Evolutionary conservation across 257 asterid genomes (phyloP).

Genomic region (Fraxinus cuspidata): DNA sequence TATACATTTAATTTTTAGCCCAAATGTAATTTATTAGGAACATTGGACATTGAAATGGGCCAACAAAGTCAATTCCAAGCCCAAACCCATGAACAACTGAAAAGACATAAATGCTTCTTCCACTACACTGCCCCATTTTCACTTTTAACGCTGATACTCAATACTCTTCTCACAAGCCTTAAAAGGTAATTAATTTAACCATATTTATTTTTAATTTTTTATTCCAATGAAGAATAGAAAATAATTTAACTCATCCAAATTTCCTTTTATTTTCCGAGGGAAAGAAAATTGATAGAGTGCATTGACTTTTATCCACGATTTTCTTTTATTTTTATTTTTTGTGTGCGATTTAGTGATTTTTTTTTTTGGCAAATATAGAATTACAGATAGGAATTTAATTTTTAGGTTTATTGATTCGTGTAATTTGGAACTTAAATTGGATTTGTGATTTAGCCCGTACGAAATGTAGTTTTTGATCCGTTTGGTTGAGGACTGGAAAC

Average conservation of each 20-base stretch:
- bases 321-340: not conserved
- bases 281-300: not conserved
- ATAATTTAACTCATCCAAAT: not conserved
- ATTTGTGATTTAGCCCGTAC: not conserved
- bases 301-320: not conserved
- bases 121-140: not conserved
- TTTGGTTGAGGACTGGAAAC: not conserved
- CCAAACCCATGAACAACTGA: not conserved
- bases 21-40: too few species aligned
- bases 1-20: too few species aligned
- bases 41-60: too few species aligned
- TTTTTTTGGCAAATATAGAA: not conserved
- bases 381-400: not conserved
- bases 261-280: not conserved
- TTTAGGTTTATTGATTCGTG: not conserved
- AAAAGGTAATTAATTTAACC: not conserved
- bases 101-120: not conserved
- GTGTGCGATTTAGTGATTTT: not conserved
- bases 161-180: not conserved
- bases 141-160: not conserved
- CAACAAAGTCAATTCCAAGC: not conserved
- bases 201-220: not conserved
- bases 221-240: not conserved
- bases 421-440: not conserved
- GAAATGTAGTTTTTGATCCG: not conserved